phyloP scores from a whole-genome alignment of 768 basidiomycete species.

The Kwoniella sp. region DNA sequence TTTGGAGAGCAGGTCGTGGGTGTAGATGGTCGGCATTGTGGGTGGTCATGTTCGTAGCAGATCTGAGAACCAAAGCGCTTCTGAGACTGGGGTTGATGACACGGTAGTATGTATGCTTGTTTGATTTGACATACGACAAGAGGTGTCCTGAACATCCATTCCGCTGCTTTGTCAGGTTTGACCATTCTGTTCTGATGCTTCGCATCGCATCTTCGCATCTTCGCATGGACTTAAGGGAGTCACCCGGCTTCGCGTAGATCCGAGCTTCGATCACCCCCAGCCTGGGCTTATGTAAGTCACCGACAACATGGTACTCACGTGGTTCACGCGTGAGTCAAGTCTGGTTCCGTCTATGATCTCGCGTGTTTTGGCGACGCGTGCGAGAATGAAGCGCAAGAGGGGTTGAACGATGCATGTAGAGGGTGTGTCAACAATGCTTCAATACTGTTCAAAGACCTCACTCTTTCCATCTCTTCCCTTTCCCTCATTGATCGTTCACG shows the following conservation, averaged over 20 bases:
- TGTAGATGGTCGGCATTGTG: slow-evolving; percentile 1
- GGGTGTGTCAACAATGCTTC: not conserved
- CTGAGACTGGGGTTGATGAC: too few species aligned
- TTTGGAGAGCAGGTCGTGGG: slow-evolving; percentile 6
- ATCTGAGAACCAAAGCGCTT: not conserved
- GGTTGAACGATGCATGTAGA: not conserved
- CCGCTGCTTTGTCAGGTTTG: too few species aligned
- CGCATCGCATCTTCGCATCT: not conserved
- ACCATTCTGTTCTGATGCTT: not conserved
- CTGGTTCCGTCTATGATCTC: not conserved
- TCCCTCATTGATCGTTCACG: too few species aligned
- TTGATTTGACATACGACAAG: too few species aligned
- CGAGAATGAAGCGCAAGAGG: not conserved
- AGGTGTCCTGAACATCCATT: too few species aligned
- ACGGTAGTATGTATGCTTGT: not conserved
- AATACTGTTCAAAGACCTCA: not conserved
- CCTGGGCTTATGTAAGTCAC: not conserved
- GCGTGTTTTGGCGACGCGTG: not conserved
- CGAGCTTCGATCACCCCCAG: not conserved
- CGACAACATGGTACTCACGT: not conserved
- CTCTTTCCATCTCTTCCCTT: not conserved
- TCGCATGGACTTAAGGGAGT: not conserved
- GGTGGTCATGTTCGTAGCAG: not conserved
- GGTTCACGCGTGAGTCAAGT: too few species aligned
- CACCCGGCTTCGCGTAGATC: slow-evolving; percentile 1